Evolutionary conservation across 129 eudicot genomes (phyloP).

Genomic region (Escallonia herrerae): DNA sequence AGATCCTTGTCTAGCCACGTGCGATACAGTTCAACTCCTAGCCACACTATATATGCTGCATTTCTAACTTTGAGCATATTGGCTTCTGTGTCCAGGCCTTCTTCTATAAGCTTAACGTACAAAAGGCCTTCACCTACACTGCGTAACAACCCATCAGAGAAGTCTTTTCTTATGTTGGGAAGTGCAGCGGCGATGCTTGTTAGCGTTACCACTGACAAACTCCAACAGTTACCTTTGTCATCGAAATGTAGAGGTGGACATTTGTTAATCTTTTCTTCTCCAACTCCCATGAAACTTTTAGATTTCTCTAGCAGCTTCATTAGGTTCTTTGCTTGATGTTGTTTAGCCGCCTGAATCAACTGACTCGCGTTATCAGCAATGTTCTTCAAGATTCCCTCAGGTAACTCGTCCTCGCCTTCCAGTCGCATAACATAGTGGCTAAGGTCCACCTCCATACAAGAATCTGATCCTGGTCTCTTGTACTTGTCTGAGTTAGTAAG

Average conservation of each 20-base stretch:
- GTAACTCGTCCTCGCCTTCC: slow-evolving; percentile 17
- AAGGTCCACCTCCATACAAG: slow-evolving; percentile 4
- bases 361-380: slow-evolving; percentile 4
- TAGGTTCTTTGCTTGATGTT: slow-evolving; percentile 12
- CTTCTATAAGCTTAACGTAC: slow-evolving; percentile 16
- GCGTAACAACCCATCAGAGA: neutral
- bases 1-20: slow-evolving; percentile 22
- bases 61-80: slow-evolving; percentile 4
- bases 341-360: slow-evolving; percentile 9
- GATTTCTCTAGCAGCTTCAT: slow-evolving; percentile 5
- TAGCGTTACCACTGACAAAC: slow-evolving; percentile 19
- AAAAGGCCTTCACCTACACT: slow-evolving; percentile 13
- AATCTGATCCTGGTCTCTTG: neutral
- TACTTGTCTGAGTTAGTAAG: too few species aligned
- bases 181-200: slow-evolving; percentile 19
- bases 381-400: neutral
- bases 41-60: slow-evolving; percentile 21
- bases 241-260: slow-evolving; percentile 3
- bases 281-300: slow-evolving; percentile 16
- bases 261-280: slow-evolving; percentile 10
- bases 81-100: slow-evolving; percentile 7
- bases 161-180: neutral
- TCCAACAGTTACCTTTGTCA: slow-evolving; percentile 27
- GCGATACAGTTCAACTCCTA: slow-evolving; percentile 17
- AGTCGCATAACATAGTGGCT: slow-evolving; percentile 21